Conservation (phyloP, 331 rosid species). For the Quercus tomentella region DNA sequence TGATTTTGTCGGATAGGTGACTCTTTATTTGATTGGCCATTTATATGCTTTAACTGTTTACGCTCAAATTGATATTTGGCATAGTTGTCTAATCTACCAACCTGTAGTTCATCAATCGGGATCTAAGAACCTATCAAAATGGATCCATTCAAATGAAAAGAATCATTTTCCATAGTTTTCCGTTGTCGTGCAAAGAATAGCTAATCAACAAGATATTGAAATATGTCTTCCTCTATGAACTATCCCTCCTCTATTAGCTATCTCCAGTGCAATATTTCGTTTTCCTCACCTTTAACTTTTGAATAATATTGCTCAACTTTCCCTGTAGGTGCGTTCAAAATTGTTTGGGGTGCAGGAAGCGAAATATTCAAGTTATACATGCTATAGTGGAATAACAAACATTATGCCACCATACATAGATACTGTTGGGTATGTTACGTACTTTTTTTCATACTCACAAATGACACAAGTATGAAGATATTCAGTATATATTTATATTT, state of each 20-base stretch:
- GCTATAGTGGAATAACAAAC: conserved; percentile 42
- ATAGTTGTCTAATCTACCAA: no score
- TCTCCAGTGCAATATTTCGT: not conserved
- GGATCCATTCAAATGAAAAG: no score
- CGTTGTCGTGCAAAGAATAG: no score
- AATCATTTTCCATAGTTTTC: no score
- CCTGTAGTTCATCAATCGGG: no score
- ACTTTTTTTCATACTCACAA: not conserved
- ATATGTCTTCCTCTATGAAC: no score
- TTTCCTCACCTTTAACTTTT: not conserved
- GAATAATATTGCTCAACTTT: conserved; percentile 7
- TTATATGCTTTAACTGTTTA: no score
- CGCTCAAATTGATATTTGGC: no score
- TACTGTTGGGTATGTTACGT: conserved; percentile 32
- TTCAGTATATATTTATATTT: not conserved
- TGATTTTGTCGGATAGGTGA: no score
- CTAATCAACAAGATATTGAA: no score
- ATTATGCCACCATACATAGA: conserved; percentile 33
- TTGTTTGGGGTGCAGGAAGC: conserved; percentile 38
- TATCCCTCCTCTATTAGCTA: conserved; percentile 13
- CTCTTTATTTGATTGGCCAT: no score
- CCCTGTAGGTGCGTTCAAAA: conserved; percentile 36
- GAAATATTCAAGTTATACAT: conserved; percentile 33
- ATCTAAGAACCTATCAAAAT: no score
- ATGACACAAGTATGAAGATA: not conserved